Evolutionary conservation across 495 filamentous ascomycete genomes (phyloP).

Genomic region (Podospora pseudoanserina): DNA sequence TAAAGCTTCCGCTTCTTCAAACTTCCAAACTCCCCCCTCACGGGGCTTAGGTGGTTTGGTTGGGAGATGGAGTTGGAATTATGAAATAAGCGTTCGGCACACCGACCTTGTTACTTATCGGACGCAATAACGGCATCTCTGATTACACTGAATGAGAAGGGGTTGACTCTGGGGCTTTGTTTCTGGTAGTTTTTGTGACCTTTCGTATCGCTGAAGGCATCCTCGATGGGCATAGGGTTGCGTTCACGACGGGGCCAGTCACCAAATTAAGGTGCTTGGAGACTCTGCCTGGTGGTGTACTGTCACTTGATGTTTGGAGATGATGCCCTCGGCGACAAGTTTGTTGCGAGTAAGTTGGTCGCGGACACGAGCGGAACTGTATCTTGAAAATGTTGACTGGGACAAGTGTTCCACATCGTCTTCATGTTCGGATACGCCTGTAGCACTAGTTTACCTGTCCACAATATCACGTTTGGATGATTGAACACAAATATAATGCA

Average conservation of each 20-base stretch:
- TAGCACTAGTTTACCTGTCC: not conserved
- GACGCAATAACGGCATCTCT: conserved; percentile 99
- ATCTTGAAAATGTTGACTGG: not conserved
- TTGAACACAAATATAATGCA: not conserved
- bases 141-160: conserved; percentile 49
- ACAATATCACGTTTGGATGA: not conserved
- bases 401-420: not conserved
- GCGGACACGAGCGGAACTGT: not conserved
- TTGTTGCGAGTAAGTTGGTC: not conserved
- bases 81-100: conserved; percentile 99
- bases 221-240: not conserved
- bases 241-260: not conserved
- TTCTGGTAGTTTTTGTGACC: not conserved
- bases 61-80: conserved; percentile 61
- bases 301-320: not conserved
- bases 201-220: not conserved
- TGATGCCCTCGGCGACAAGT: not conserved
- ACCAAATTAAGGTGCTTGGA: not conserved
- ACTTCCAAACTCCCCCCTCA: conserved; percentile 72
- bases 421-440: not conserved
- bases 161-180: conserved; percentile 25
- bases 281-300: not conserved
- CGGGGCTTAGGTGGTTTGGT: conserved; percentile 85
- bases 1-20: conserved; percentile 57
- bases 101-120: conserved; percentile 92